A percentile compares a stretch with the other conserved stretches of the same genome.
These are phyloP conservation scores for Ricinus communis DNA, from an alignment of 345 rosid species.

Conservation along the genomic window DNA sequence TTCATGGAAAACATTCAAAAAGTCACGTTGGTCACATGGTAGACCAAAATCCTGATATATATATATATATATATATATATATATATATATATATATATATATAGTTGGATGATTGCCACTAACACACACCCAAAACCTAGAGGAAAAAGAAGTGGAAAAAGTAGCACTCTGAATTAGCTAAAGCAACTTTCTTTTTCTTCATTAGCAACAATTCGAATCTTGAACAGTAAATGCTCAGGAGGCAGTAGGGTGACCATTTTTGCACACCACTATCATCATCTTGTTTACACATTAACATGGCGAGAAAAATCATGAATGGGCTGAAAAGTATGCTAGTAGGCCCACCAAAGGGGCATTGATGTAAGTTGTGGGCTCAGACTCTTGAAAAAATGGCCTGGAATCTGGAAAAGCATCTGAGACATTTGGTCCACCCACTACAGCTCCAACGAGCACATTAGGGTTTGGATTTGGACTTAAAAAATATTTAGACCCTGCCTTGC, in stretches of 20 bases:
- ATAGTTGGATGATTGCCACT: background rate
- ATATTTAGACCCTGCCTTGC: constrained; percentile 31
- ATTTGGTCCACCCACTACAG: constrained; percentile 39
- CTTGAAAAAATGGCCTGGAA: constrained; percentile 34
- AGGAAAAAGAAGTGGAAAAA: background rate
- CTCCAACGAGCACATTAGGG: constrained; percentile 34
- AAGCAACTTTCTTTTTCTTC: constrained; percentile 15
- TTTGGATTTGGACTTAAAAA: constrained; percentile 31
- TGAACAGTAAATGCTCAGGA: constrained; percentile 13
- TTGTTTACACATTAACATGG: background rate
- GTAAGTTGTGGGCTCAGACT: constrained; percentile 39
- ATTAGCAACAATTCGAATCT: constrained; percentile 17
- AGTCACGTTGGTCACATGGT: no score
- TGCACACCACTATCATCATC: constrained; percentile 48
- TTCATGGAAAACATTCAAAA: no score
- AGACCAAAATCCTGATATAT: background rate
- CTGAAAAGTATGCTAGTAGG: constrained; percentile 36
- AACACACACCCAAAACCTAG: no score
- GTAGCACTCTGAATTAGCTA: background rate
- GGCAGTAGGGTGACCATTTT: constrained; percentile 50
- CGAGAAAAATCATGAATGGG: constrained; percentile 43
- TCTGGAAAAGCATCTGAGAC: constrained; percentile 34
- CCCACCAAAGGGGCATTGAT: constrained; percentile 38
- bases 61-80: no score
- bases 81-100: no score